These are phyloP conservation scores for Rutidosis leptorrhynchoides DNA, from an alignment of 129 eudicot species.

Conservation along the genomic window DNA sequence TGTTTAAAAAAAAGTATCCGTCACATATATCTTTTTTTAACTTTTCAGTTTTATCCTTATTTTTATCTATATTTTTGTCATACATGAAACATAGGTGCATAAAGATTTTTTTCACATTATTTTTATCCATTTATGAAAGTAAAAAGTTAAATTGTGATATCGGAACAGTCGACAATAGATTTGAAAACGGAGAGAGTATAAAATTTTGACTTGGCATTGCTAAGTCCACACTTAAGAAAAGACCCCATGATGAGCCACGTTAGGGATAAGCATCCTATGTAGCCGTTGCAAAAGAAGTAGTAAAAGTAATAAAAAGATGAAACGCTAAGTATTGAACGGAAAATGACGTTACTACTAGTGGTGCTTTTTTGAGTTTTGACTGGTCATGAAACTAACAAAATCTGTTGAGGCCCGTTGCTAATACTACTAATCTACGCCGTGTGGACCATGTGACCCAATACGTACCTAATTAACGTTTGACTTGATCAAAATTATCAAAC, in stretches of 20 bases:
- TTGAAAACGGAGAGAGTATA: too few species aligned
- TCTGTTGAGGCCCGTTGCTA: slow-evolving; percentile 1
- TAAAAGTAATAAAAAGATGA: neutral
- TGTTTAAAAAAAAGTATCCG: too few species aligned
- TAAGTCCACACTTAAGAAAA: too few species aligned
- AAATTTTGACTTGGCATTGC: too few species aligned
- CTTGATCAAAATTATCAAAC: slow-evolving; percentile 24
- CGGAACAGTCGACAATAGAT: too few species aligned
- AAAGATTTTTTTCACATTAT: too few species aligned
- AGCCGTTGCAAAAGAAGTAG: slow-evolving; percentile 22
- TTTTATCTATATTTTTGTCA: too few species aligned
- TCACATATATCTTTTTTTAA: too few species aligned
- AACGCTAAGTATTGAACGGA: slow-evolving; percentile 9
- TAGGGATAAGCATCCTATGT: slow-evolving; percentile 23
- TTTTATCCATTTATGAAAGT: too few species aligned
- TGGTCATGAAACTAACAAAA: neutral
- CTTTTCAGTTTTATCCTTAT: too few species aligned
- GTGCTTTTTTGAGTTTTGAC: slow-evolving; percentile 36
- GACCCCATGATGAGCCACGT: slow-evolving; percentile 16
- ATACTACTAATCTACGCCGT: slow-evolving; percentile 22
- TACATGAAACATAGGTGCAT: too few species aligned
- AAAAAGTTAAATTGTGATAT: too few species aligned
- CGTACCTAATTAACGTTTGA: slow-evolving; percentile 30
- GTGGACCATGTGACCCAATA: slow-evolving; percentile 22
- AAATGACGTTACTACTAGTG: slow-evolving; percentile 13